Evolutionary conservation across 306 rosid genomes (phyloP), one percentile per base, ranked within the genome.

Genomic region (Cicer arietinum): DNA sequence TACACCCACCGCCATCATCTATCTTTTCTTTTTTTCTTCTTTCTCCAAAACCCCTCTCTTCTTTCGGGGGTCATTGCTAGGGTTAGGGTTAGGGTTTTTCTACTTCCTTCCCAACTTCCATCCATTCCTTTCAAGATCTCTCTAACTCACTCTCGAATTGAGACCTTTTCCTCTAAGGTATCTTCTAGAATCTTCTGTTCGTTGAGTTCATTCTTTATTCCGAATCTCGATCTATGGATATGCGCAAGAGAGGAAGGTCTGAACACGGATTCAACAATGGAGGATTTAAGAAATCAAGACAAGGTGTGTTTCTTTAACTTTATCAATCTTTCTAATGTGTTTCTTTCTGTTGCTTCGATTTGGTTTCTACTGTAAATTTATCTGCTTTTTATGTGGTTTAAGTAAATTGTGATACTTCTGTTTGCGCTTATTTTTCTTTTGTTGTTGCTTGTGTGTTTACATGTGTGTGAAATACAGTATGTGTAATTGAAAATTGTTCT

Each of bases 221-320:
- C 79, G 79, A 91, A 89, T 86, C 96, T 74, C 41, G 91, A 82
- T 64, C 77, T 50, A 89, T 89, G 93, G 90, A 86, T 85, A 59
- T 22, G 56, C 92, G 92, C 47, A 90, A 90, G 82, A 85, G 96
- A 84, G 92, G 90, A 43, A 90, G 96, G 79, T 82, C 75, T 5
- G 90, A 86, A 6, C 41, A 39, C 53, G 85, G 84, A 48, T 77
- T 77, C 73, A 86, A 75, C 74, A 90, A 90, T 80, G 92, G 95
- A 13, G 87, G 87, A 81, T 8, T 86, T 76, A 90, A 90, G 86
- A 88, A 88, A 84, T 82, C 82, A 43, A 86, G 84, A 78, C 88
- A 77, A 85, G 92, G 96, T 90, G 81, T 57, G 67, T 25, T 17
- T 16, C 62, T 61, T 72, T 35, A 7, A 4, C 20, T 57, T 18